phyloP scores from a whole-genome alignment of 352 stramenopile species.

The Globisporangium viniferum region DNA sequence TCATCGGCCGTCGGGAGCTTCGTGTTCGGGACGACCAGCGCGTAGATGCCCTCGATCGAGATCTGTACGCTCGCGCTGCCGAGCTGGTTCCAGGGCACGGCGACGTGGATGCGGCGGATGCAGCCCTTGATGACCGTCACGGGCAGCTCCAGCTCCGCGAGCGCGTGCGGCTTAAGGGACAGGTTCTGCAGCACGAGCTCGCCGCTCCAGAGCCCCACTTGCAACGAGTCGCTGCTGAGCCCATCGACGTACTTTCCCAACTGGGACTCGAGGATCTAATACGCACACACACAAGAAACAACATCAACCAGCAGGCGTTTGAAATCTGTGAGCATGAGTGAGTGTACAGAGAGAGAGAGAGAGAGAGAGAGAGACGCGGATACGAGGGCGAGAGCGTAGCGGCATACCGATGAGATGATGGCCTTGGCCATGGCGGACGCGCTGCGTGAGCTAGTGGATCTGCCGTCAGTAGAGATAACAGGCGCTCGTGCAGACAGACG shows the following conservation, averaged over 20 bases:
- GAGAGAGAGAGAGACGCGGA: not conserved
- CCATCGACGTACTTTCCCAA: slow-evolving; percentile 83
- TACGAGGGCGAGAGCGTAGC: not conserved
- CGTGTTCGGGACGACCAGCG: slow-evolving; percentile 65
- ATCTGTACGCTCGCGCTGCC: slow-evolving; percentile 76
- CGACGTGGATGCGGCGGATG: slow-evolving; percentile 62
- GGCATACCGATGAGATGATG: slow-evolving; percentile 20
- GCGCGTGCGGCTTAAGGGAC: slow-evolving; percentile 71
- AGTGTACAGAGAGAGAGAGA: not conserved
- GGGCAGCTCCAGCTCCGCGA: slow-evolving; percentile 73
- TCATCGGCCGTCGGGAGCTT: slow-evolving; percentile 45
- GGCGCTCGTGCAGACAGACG: not conserved
- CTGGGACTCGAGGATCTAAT: slow-evolving; percentile 68
- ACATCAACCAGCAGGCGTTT: not conserved
- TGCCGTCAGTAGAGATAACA: not conserved
- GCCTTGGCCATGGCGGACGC: slow-evolving; percentile 17
- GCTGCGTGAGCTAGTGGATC: not conserved
- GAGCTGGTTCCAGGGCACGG: slow-evolving; percentile 86
- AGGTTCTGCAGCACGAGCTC: slow-evolving; percentile 72
- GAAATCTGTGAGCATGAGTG: not conserved
- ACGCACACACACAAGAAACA: not conserved
- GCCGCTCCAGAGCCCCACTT: slow-evolving; percentile 82
- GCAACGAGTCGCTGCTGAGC: slow-evolving; percentile 72
- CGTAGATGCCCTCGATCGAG: slow-evolving; percentile 66
- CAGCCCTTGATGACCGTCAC: slow-evolving; percentile 58